Percentiles rank a stretch among this genome's conserved stretches.
Conservation (phyloP, 1,139 yeast genomes). For the Nakaseomyces glabratus region DNA sequence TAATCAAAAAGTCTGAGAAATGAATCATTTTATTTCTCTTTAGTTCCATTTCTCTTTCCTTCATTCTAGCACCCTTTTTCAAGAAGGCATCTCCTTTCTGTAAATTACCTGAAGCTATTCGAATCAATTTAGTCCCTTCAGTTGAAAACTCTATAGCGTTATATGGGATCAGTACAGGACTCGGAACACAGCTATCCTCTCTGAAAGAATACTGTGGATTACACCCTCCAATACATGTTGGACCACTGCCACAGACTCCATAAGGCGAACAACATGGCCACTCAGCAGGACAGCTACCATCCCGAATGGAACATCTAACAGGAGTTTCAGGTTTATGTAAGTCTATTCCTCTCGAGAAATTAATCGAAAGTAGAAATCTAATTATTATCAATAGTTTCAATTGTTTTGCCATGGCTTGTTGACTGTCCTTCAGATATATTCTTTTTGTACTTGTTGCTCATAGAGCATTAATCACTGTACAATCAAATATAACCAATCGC, state of each 20-base stretch:
- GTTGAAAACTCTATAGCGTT: conserved; percentile 1
- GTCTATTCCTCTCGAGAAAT: too few relatives aligned
- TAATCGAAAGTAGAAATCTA: too few relatives aligned
- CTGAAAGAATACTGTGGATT: conserved; percentile 59
- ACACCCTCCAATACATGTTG: conserved; percentile 75
- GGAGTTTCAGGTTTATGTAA: conserved; percentile 20
- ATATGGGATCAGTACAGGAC: conserved; percentile 21
- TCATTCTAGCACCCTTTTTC: not conserved
- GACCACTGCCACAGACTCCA: conserved; percentile 80
- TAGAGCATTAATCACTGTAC: too few relatives aligned
- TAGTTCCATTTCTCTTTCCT: conserved; percentile 10
- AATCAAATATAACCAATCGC: too few relatives aligned
- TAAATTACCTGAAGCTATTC: not conserved
- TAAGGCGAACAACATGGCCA: conserved; percentile 77
- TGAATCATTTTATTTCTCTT: conserved; percentile 20
- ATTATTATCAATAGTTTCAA: too few relatives aligned
- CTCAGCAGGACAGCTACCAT: conserved; percentile 53
- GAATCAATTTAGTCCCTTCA: not conserved
- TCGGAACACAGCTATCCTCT: conserved; percentile 58
- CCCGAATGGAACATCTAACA: conserved; percentile 40
- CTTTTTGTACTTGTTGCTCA: too few relatives aligned
- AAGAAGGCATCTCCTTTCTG: conserved; percentile 1
- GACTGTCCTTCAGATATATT: too few relatives aligned
- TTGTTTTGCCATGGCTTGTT: too few relatives aligned
- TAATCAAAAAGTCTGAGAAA: conserved; percentile 22